Conservation (phyloP, 2,329 filamentous ascomycete genomes). For the Colletotrichum sp. region DNA sequence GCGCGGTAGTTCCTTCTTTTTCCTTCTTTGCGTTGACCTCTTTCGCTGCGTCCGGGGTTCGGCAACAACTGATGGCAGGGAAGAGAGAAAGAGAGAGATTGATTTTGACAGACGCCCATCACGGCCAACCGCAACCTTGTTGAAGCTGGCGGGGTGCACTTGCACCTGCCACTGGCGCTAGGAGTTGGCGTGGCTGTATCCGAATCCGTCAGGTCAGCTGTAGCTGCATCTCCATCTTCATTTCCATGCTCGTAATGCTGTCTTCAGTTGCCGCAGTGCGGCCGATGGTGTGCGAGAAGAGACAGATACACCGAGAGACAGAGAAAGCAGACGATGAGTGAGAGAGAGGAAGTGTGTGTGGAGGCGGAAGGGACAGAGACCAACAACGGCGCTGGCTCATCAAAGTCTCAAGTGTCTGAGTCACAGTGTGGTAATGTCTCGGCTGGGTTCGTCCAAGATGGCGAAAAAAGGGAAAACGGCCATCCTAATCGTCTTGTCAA, state of each 20-base stretch:
- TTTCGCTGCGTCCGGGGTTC: neutral
- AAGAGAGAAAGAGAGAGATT: neutral
- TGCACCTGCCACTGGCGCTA: neutral
- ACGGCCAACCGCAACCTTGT: neutral
- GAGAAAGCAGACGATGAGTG: neutral
- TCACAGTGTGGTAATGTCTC: neutral
- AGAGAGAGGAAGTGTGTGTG: neutral
- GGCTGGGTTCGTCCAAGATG: conserved; percentile 8
- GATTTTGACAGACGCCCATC: neutral
- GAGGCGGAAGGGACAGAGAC: conserved; percentile 2
- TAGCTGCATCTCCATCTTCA: neutral
- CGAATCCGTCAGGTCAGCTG: neutral
- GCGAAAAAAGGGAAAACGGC: conserved; percentile 9
- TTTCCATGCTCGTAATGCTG: neutral
- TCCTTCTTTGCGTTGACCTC: neutral
- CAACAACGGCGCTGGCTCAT: conserved; percentile 12
- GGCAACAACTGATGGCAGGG: neutral
- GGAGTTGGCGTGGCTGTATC: neutral
- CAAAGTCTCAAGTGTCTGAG: neutral
- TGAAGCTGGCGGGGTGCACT: conserved; percentile 6
- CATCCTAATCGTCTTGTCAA: neutral
- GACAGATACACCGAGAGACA: neutral
- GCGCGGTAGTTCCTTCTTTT: neutral
- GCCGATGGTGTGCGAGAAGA: neutral
- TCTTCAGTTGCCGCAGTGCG: conserved; percentile 1